A percentile compares a stretch with the other conserved stretches of the same genome.
phyloP scores from a whole-genome alignment of 1,139 yeast genomes.

The Taphrina flavorubra region DNA sequence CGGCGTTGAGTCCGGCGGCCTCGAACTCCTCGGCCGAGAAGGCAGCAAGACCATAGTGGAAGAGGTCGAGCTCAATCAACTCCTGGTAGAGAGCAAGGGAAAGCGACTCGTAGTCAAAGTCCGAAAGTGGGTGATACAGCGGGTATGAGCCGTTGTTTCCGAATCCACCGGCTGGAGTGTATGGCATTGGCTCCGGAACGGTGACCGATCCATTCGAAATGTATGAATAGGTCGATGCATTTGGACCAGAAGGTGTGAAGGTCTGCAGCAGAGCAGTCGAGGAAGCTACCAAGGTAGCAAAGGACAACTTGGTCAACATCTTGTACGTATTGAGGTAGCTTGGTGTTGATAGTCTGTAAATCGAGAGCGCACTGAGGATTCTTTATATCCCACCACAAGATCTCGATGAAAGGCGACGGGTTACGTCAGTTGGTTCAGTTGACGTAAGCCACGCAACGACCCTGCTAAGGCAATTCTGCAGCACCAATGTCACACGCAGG shows the following conservation, averaged over 20 bases:
- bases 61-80: conserved; percentile 43
- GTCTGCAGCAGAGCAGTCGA: conserved; percentile 28
- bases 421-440: conserved; percentile 17
- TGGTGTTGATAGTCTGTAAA: neutral
- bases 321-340: neutral
- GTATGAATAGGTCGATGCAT: conserved; percentile 39
- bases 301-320: conserved; percentile 21
- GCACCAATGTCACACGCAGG: neutral
- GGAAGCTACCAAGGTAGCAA: conserved; percentile 22
- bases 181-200: conserved; percentile 40
- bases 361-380: neutral
- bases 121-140: conserved; percentile 43
- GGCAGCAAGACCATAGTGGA: conserved; percentile 43
- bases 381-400: conserved; percentile 13
- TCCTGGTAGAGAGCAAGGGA: conserved; percentile 44
- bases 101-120: conserved; percentile 44
- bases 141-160: conserved; percentile 42
- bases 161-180: conserved; percentile 45
- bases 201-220: conserved; percentile 43
- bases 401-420: conserved; percentile 1
- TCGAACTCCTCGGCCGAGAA: conserved; percentile 44
- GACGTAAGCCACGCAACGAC: conserved; percentile 10
- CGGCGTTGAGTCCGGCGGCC: conserved; percentile 41
- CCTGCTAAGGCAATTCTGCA: neutral
- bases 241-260: conserved; percentile 38